Conservation (phyloP, 192 early-diverging fungal species). For the Umbelopsis ramanniana region DNA sequence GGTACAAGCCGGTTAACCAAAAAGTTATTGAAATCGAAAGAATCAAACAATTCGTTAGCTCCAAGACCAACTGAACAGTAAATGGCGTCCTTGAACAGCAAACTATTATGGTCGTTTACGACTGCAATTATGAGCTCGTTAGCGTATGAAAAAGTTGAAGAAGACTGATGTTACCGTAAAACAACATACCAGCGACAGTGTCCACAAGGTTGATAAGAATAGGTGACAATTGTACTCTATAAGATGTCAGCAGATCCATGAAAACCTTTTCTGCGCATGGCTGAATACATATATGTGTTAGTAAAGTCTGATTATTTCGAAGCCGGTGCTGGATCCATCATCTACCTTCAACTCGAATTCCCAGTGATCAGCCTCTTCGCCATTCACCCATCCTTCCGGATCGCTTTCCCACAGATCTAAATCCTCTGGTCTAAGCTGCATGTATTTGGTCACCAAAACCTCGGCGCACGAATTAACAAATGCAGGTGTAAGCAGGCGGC, state of each 20-base stretch:
- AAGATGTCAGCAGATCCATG: conserved; percentile 74
- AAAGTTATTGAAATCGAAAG: conserved; percentile 83
- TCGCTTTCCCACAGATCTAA: conserved; percentile 80
- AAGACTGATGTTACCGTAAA: conserved; percentile 20
- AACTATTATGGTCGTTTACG: conserved; percentile 46
- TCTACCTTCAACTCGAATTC: conserved; percentile 74
- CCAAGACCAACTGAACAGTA: conserved; percentile 82
- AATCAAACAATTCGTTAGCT: conserved; percentile 79
- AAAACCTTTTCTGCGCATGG: conserved; percentile 84
- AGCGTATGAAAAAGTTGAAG: neutral
- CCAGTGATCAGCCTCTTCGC: conserved; percentile 86
- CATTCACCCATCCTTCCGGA: conserved; percentile 82
- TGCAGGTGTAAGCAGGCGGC: conserved; percentile 68
- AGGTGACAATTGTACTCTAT: conserved; percentile 63
- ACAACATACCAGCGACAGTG: conserved; percentile 55
- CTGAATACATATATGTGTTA: conserved; percentile 37
- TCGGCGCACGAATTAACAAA: conserved; percentile 72
- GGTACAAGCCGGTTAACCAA: conserved; percentile 61
- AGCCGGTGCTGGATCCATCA: conserved; percentile 4
- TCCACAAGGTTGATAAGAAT: conserved; percentile 65
- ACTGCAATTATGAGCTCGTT: conserved; percentile 1
- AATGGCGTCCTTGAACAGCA: conserved; percentile 77
- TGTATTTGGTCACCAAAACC: conserved; percentile 73
- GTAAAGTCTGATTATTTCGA: neutral
- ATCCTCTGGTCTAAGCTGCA: conserved; percentile 72